A percentile compares a stretch with the other conserved stretches of the same genome.
Conservation (phyloP, 192 early-diverging fungal genomes). For the Dimargaris xerosporica region DNA sequence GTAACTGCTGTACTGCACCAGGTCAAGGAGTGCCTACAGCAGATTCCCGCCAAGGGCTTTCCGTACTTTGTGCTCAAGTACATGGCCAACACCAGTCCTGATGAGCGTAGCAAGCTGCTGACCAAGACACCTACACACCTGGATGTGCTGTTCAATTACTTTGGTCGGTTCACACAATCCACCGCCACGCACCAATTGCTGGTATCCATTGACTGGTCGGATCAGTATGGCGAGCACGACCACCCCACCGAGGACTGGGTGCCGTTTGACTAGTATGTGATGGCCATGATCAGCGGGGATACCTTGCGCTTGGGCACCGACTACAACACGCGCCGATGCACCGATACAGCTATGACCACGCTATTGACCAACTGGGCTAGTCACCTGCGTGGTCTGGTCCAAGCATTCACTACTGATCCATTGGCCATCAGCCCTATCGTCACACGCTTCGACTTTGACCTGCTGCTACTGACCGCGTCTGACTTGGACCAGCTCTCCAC, state of each 20-base stretch:
- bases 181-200: too few relatives aligned
- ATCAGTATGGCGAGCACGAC: conserved; percentile 1
- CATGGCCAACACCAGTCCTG: background rate
- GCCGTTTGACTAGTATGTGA: conserved; percentile 1
- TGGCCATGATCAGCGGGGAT: background rate
- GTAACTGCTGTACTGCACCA: background rate
- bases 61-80: background rate
- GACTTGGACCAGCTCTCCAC: background rate
- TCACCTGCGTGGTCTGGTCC: background rate
- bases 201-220: conserved; percentile 7
- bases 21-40: background rate
- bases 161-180: conserved; percentile 2
- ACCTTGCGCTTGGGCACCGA: background rate
- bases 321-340: background rate
- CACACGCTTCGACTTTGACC: background rate
- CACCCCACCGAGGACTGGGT: background rate
- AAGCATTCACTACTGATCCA: too few relatives aligned
- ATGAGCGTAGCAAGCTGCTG: background rate
- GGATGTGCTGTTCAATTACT: conserved; percentile 9
- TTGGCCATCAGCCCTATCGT: background rate
- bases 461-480: background rate
- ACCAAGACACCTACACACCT: conserved; percentile 2
- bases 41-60: conserved; percentile 8
- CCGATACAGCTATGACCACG: background rate
- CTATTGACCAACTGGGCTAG: background rate